phyloP scores from a whole-genome alignment of 1,284 basidiomycete genomes.

The Trichosporon coremiiforme region DNA sequence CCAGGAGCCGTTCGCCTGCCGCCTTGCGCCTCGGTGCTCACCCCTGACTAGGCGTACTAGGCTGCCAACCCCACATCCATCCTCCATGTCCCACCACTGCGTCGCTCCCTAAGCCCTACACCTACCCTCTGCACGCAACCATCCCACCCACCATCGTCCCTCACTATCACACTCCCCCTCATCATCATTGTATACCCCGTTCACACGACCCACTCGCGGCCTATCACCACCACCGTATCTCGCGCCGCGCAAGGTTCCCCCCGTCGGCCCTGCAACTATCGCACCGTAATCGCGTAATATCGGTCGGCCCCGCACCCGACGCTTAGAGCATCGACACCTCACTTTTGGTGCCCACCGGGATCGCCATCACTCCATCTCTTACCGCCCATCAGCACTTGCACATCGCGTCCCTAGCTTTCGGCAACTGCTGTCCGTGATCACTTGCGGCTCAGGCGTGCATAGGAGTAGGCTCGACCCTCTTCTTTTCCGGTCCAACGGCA shows the following conservation, averaged over 20 bases:
- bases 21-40: background rate
- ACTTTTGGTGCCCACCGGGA: conserved; percentile 7
- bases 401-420: background rate
- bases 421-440: background rate
- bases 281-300: conserved; percentile 12
- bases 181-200: background rate
- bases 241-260: conserved; percentile 6
- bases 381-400: background rate
- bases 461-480: background rate
- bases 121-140: background rate
- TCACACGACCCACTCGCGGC: background rate
- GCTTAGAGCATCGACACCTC: conserved; percentile 11
- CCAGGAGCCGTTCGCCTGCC: conserved; percentile 2
- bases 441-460: background rate
- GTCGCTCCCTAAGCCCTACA: background rate
- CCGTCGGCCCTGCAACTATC: background rate
- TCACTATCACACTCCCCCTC: background rate
- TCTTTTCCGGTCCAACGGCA: background rate
- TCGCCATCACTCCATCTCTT: conserved; percentile 8
- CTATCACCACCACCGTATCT: background rate
- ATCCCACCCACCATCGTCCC: background rate
- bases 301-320: conserved; percentile 11
- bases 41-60: background rate
- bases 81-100: background rate
- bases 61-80: conserved; percentile 9